Base-by-base conservation (phyloP, 192 early-diverging fungal species). In the Podila minutissima region DNA sequence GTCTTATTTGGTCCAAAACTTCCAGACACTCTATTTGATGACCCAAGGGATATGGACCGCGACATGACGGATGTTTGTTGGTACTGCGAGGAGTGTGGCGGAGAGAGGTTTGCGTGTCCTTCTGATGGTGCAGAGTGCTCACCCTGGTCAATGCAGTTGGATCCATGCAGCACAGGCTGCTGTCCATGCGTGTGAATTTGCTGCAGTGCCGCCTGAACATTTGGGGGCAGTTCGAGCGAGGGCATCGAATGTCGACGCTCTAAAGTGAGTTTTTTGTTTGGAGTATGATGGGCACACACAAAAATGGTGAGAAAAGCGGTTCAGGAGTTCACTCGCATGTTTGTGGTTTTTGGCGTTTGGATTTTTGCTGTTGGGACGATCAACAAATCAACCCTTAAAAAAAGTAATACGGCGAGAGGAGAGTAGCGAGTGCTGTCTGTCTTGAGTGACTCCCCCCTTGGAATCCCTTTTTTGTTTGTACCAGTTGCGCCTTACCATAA, bases 241-340 rank as follows among this genome's bases (percentile, higher is more conserved):
- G 75, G 75, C 75, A 79, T 79, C 2, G 75, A 79, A 38, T 79
- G 75, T 29, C 75, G 35, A n/a, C 75, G 65, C 33, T 79, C 75
- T 79, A 63, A 24, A 49, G 26, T 38, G 24, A 10, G 53, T 11
- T 26, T 20, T 55, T 24, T n/a, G 24, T 2, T 55, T 26, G 19
- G 19, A 22, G 9, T 55, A 8, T n/a, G 22, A 55, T 22, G 19
- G n/a, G n/a, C n/a, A n/a, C n/a, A n/a, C n/a, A n/a, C n/a, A n/a
- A n/a, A n/a, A n/a, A n/a, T n/a, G 51, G 20, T 35, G 7, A 41
- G 38, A 41, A 41, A 41, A 41, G 38, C 38, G 38, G 38, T 13
- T 41, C 38, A 13, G 38, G 9, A 11, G 12, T 41, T 41, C 38
- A 41, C 38, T 41, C 38, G 38, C 38, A 41, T 13, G 38, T 41